Evolutionary conservation across 257 asterid species (phyloP).

Genomic region (Solanum microdontum): DNA sequence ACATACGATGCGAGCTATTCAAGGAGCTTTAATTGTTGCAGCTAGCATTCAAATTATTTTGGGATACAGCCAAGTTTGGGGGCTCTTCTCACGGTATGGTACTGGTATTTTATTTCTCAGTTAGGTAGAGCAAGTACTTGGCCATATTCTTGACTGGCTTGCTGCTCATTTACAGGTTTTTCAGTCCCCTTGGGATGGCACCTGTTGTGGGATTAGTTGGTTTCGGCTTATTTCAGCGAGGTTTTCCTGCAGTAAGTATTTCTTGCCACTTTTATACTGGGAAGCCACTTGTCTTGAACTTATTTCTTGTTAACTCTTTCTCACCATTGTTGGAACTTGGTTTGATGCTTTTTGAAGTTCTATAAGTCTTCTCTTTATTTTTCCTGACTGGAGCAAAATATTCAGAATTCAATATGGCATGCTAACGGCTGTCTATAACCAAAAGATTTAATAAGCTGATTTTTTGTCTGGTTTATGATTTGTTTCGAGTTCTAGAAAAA

Average conservation of each 20-base stretch:
- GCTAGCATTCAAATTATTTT: constrained; percentile 80
- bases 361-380: background rate
- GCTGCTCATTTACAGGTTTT: constrained; percentile 43
- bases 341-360: background rate
- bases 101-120: background rate
- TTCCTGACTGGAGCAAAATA: background rate
- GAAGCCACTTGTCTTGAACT: background rate
- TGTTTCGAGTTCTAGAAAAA: background rate
- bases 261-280: background rate
- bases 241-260: constrained; percentile 68
- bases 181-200: constrained; percentile 98
- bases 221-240: constrained; percentile 89
- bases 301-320: background rate
- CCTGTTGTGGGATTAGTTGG: constrained; percentile 96
- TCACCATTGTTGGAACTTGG: background rate
- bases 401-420: background rate
- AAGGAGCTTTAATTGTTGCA: constrained; percentile 93
- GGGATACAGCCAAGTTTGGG: constrained; percentile 99
- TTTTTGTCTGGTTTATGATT: background rate
- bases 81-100: constrained; percentile 85
- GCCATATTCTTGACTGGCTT: background rate
- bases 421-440: background rate
- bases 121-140: background rate
- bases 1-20: constrained; percentile 92
- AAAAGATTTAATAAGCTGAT: background rate